These are phyloP conservation scores for Metarhizium brunneum DNA, from an alignment of 2,329 filamentous ascomycete species.

Conservation along the genomic window DNA sequence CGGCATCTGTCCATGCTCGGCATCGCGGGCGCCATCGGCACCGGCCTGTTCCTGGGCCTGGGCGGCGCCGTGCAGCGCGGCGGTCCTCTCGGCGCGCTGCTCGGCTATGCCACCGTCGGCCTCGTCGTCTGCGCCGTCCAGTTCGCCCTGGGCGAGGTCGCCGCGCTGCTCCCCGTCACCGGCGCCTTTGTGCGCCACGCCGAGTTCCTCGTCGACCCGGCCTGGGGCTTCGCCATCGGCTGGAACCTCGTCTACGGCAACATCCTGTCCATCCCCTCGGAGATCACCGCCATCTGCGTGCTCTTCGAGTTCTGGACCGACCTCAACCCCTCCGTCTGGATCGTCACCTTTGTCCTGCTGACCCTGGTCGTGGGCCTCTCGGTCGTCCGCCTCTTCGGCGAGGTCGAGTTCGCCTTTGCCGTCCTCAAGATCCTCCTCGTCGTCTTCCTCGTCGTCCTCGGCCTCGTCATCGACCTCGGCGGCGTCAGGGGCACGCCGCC, in stretches of 20 bases:
- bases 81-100: conserved; percentile 36
- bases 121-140: conserved; percentile 47
- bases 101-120: conserved; percentile 47
- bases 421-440: conserved; percentile 51
- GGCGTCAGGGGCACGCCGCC: conserved; percentile 48
- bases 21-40: conserved; percentile 52
- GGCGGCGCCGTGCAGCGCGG: conserved; percentile 43
- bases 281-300: conserved; percentile 54
- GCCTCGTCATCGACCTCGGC: conserved; percentile 53
- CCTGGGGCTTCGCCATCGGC: conserved; percentile 45
- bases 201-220: conserved; percentile 51
- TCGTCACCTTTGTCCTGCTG: conserved; percentile 37
- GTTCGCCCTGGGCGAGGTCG: conserved; percentile 51
- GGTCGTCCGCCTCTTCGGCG: conserved; percentile 50
- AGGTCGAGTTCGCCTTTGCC: conserved; percentile 45
- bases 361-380: conserved; percentile 49
- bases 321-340: conserved; percentile 41
- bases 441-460: conserved; percentile 51
- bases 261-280: conserved; percentile 43
- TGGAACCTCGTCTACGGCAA: conserved; percentile 49
- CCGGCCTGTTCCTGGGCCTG: conserved; percentile 51
- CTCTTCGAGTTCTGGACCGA: conserved; percentile 57
- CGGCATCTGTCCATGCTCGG: conserved; percentile 52
- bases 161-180: conserved; percentile 52
- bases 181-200: conserved; percentile 53